These are phyloP conservation scores for Trichoderma endophyticum DNA, from an alignment of 2,329 filamentous ascomycete genomes.

Conservation along the genomic window DNA sequence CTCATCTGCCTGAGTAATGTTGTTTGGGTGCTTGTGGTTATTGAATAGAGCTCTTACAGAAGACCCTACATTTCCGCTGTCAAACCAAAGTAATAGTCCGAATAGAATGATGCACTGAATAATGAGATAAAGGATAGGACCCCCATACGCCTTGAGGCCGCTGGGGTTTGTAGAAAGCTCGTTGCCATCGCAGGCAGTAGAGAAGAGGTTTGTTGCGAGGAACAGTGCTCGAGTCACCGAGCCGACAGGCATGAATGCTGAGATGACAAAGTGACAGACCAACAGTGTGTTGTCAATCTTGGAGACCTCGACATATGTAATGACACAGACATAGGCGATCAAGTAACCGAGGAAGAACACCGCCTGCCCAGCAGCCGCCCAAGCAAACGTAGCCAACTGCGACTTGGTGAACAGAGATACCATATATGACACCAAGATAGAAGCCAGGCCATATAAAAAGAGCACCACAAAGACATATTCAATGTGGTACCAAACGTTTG, in stretches of 20 bases:
- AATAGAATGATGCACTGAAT: conserved; percentile 72
- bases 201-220: conserved; percentile 78
- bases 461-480: conserved; percentile 81
- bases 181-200: conserved; percentile 66
- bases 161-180: conserved; percentile 66
- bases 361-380: conserved; percentile 73
- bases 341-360: conserved; percentile 69
- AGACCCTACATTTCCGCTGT: conserved; percentile 67
- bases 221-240: conserved; percentile 73
- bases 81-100: conserved; percentile 71
- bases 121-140: conserved; percentile 78
- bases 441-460: conserved; percentile 74
- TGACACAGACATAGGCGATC: conserved; percentile 66
- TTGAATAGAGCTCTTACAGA: conserved; percentile 43
- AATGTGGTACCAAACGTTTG: conserved; percentile 69
- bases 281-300: conserved; percentile 65
- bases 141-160: conserved; percentile 71
- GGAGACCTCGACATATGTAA: conserved; percentile 71
- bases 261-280: conserved; percentile 72
- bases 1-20: conserved; percentile 41
- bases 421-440: conserved; percentile 73
- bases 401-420: conserved; percentile 76
- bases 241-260: conserved; percentile 70
- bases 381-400: conserved; percentile 80
- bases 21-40: conserved; percentile 27